These are phyloP conservation scores for Spergularia bocconei DNA, from an alignment of 148 eudicot genomes.

Conservation along the genomic window DNA sequence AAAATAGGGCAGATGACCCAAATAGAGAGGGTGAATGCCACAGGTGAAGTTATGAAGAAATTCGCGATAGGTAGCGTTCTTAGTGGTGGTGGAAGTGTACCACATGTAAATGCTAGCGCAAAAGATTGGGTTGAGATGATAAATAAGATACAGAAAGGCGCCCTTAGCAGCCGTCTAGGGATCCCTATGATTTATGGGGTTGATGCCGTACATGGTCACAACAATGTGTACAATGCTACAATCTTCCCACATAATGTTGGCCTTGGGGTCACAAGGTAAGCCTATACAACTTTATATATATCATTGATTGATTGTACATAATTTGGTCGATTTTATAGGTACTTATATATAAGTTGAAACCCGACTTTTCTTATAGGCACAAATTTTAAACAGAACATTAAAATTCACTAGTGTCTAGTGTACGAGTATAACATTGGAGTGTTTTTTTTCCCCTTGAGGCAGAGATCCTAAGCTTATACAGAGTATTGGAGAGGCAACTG, in stretches of 20 bases:
- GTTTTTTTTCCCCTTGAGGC: not conserved
- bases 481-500: constrained; percentile 31
- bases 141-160: constrained; percentile 42
- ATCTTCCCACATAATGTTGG: constrained; percentile 59
- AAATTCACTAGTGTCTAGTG: too few relatives aligned
- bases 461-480: constrained; percentile 27
- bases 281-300: not conserved
- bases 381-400: too few relatives aligned
- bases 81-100: constrained; percentile 46
- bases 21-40: constrained; percentile 46
- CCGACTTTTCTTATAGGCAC: too few relatives aligned
- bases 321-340: too few relatives aligned
- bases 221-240: constrained; percentile 48
- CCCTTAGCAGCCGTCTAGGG: constrained; percentile 42
- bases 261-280: constrained; percentile 40
- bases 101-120: constrained; percentile 36
- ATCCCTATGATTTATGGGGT: constrained; percentile 50
- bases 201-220: constrained; percentile 57
- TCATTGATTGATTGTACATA: not conserved
- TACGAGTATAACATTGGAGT: not conserved
- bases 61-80: constrained; percentile 48
- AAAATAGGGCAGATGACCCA: constrained; percentile 71
- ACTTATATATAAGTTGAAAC: too few relatives aligned
- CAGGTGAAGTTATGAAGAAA: constrained; percentile 46
- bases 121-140: constrained; percentile 47